phyloP scores from a whole-genome alignment of 176 grass and related monocot genomes.

The Musa itinerans region DNA sequence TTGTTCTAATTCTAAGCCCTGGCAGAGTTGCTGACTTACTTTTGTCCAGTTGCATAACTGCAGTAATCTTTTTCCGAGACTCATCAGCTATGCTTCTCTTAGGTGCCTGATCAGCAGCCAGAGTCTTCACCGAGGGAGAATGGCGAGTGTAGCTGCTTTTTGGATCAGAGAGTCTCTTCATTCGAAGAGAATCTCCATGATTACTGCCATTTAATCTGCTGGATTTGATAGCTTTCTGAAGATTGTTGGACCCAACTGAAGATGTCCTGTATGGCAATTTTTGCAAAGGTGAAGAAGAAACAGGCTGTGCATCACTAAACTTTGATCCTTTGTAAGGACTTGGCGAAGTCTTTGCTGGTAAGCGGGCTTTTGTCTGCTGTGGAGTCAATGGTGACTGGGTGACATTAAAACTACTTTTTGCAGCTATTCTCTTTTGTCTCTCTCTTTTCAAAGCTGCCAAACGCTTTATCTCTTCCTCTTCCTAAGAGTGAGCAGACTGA shows the following conservation, averaged over 20 bases:
- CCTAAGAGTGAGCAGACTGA: conserved; percentile 35
- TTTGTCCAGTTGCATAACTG: conserved; percentile 53
- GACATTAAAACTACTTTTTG: conserved; percentile 32
- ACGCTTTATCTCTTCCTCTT: conserved; percentile 78
- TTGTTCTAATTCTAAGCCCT: conserved; percentile 39
- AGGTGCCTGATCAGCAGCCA: conserved; percentile 15
- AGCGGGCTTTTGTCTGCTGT: conserved; percentile 6
- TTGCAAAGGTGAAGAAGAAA: conserved; percentile 20
- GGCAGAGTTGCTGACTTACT: conserved; percentile 75
- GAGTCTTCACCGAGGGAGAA: conserved; percentile 17
- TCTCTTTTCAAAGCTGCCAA: conserved; percentile 84
- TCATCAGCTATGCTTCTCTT: conserved; percentile 42
- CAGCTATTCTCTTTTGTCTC: conserved; percentile 80
- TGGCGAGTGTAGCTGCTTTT: conserved; percentile 33
- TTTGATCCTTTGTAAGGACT: conserved; percentile 58
- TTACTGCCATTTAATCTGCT: conserved; percentile 17
- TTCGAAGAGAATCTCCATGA: conserved; percentile 30
- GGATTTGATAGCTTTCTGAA: conserved; percentile 3
- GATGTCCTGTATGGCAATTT: conserved; percentile 24
- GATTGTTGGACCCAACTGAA: conserved; percentile 30
- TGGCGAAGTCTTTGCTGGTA: conserved; percentile 24
- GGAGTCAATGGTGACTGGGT: conserved; percentile 23
- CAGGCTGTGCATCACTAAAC: conserved; percentile 30
- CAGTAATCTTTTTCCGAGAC: conserved; percentile 62
- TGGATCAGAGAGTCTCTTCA: conserved; percentile 54